Base-by-base conservation (phyloP, 2,329 filamentous ascomycete genomes). In the Fonsecaea nubica region DNA sequence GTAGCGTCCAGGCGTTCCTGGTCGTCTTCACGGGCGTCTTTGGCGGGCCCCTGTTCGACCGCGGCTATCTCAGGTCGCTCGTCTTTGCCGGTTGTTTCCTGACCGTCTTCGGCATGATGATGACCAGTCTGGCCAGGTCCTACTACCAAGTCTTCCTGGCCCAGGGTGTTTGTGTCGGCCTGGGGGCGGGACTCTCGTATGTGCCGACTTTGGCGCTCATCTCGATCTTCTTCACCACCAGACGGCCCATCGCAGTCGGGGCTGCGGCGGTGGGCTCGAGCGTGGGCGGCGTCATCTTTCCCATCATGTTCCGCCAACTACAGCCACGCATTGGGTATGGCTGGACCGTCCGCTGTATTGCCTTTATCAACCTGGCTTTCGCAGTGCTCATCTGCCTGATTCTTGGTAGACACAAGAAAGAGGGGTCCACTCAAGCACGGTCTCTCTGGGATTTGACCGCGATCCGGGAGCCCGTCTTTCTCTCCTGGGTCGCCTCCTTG, bases 21-120 rank as follows among this genome's bases (percentile, higher is more conserved):
- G 86, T 89, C 63, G 95, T 97, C 78, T 90, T 93, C 74, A 89
- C 91, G 59, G 92, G 93, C 35, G 85, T 96, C 33, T 92, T 95
- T 72, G 88, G 95, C 58, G 93, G 93, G 0, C 92, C 93, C 0
- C 80, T 96, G 25, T 97, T 97, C 75, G 93, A 97, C 75, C 79
- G 80, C 70, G 65, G 50, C 50, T 64, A 64, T 40, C 40, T 58
- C 32, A 74, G 13, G 56, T 67, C 79, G 89, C 89, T 74, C 89
- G 92, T 58, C 33, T 36, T 40, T n/a, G 72, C 63, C 64, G 21
- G 64, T 65, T 15, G 60, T 62, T 6, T 36, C 69, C 7, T 66
- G 10, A 67, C 63, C 15, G 59, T 71, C 25, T 71, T 71, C 58
- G 42, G 69, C 35, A 64, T 75, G 33, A 72, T 74, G 66, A 71